Evolutionary conservation across 75 land plant genomes (phyloP).

Genomic region (Larix kaempferi): DNA sequence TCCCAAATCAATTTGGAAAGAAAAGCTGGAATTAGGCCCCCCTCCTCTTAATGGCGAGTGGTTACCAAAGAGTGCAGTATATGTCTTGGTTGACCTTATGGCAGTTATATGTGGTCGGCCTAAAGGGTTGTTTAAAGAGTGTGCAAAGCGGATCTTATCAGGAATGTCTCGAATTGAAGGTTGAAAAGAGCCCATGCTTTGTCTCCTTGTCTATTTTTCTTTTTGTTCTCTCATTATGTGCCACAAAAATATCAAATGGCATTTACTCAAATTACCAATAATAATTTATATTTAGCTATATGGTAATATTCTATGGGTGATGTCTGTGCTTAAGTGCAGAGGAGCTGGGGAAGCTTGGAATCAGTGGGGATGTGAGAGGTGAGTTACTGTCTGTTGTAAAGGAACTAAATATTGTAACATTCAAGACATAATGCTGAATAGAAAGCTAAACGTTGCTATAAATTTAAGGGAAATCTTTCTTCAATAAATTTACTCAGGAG

Average conservation of each 20-base stretch:
- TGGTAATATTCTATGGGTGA: not conserved
- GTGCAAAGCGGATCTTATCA: conserved; percentile 58
- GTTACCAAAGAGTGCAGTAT: conserved; percentile 88
- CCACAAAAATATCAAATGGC: not conserved
- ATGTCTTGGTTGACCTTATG: conserved; percentile 86
- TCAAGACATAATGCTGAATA: not conserved
- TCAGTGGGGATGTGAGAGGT: conserved; percentile 63
- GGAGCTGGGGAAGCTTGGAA: conserved; percentile 81
- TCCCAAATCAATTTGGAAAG: conserved; percentile 22
- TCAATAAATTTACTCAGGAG: not conserved
- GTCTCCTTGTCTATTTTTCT: conserved; percentile 3
- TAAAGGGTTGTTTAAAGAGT: conserved; percentile 86
- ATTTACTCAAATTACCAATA: not conserved
- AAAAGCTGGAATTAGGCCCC: conserved; percentile 70
- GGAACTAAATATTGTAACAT: not conserved
- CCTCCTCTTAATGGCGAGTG: conserved; percentile 94
- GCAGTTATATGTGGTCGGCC: conserved; percentile 76
- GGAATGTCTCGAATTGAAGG: conserved; percentile 69
- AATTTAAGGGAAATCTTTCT: not conserved
- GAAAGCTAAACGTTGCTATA: not conserved
- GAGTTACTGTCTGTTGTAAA: conserved; percentile 5
- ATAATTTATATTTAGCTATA: not conserved
- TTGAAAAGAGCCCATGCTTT: conserved; percentile 13
- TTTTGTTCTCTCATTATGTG: not conserved
- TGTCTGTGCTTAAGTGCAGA: conserved; percentile 42